Conservation (phyloP, 1,284 basidiomycete genomes). For the Fomitopsis betulina region DNA sequence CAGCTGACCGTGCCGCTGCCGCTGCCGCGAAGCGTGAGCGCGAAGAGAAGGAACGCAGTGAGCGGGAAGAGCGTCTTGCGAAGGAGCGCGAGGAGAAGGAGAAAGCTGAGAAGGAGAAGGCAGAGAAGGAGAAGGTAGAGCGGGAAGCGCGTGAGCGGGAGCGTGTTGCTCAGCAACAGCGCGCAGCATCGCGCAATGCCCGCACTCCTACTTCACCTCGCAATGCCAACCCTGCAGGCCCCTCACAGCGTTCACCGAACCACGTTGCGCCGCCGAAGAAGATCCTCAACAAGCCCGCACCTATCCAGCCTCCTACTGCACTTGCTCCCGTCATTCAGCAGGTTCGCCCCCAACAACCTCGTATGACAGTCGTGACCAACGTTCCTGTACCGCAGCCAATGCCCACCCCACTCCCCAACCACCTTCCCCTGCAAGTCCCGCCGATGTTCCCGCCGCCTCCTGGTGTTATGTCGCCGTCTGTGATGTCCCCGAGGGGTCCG, state of each 20-base stretch:
- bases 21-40: conserved; percentile 41
- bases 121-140: conserved; percentile 46
- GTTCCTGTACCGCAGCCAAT: conserved; percentile 9
- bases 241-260: conserved; percentile 38
- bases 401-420: conserved; percentile 27
- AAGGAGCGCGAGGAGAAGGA: conserved; percentile 57
- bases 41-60: conserved; percentile 65
- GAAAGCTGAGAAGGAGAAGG: conserved; percentile 56
- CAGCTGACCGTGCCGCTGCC: conserved; percentile 49
- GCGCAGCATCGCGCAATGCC: conserved; percentile 26
- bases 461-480: conserved; percentile 41
- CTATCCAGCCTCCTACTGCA: conserved; percentile 18
- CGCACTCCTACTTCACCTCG: conserved; percentile 48
- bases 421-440: conserved; percentile 31
- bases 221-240: conserved; percentile 43
- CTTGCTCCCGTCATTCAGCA: conserved; percentile 25
- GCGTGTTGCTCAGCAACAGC: conserved; percentile 33
- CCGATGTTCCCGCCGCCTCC: conserved; percentile 41
- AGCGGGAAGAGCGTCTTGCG: conserved; percentile 44
- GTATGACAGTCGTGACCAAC: conserved; percentile 25
- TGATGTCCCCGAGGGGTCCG: conserved; percentile 45
- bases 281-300: conserved; percentile 40
- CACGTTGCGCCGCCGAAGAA: conserved; percentile 46
- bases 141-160: conserved; percentile 34
- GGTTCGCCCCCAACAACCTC: conserved; percentile 29